Base-by-base conservation (phyloP, 2,329 filamentous ascomycete genomes). In the Phaeoacremonium minimum region DNA sequence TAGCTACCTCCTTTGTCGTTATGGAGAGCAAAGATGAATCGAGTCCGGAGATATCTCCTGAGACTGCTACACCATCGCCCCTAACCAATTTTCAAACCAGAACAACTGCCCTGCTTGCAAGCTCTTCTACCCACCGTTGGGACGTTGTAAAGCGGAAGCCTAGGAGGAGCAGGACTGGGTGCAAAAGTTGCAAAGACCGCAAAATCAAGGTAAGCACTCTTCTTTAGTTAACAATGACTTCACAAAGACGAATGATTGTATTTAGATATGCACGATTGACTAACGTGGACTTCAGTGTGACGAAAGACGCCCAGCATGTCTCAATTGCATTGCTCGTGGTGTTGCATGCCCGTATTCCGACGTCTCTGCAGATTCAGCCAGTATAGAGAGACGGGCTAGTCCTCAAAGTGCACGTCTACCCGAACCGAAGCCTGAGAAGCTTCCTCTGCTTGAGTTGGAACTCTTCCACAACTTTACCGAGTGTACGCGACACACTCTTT, bases 391-490 rank as follows among this genome's bases (percentile, higher is more conserved):
- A 7, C 40, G 15, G 9, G n/a, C 22, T 26, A 26, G 22, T 4
- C 42, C 43, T 18, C 38, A 13, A 8, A 34, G 36, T n/a, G 36
- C 33, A 28, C 41, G 42, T 12, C 33, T 31, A 16, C 33, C 28
- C 13, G 42, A 15, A 33, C 46, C 18, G 34, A 40, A 13, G 37
- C 32, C n/a, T 41, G 35, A 28, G 39, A 35, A 22, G 6, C 47
- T 66, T 14, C 64, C 65, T 16, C 44, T 69, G 2, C 46, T 63
- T 9, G 69, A 75, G 31, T 57, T 75, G 7, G 70, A 76, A 44
- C 60, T 77, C 2, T 56, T 77, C 6, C 70, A 77, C 46, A 70
- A 77, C 51, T 77, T 63, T 43, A 64, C 61, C 30, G 68, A 63
- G 1, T 64, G 63, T 8, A 77, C 73, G 1, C 64, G 62, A 35